Percentiles rank a stretch among this genome's conserved stretches.
Conservation (phyloP, 192 early-diverging fungal genomes). For the Rhizoclosmatium sp. region DNA sequence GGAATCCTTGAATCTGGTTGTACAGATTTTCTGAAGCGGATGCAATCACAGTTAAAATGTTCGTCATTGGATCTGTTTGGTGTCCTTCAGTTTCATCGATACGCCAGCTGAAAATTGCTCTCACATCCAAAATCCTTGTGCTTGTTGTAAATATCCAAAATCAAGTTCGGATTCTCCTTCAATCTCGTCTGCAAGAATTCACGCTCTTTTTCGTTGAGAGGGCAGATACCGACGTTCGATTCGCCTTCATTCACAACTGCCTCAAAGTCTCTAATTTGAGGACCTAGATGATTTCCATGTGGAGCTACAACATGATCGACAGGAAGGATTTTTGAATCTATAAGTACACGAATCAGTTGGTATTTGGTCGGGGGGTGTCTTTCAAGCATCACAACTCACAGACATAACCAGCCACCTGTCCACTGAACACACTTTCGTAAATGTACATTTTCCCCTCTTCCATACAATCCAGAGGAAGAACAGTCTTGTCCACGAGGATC, state of each 20-base stretch:
- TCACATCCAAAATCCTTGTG: slow-evolving; percentile 36
- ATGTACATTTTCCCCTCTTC: slow-evolving; percentile 43
- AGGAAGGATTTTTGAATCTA: slow-evolving; percentile 17
- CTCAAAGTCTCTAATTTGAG: slow-evolving; percentile 39
- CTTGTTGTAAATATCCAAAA: slow-evolving; percentile 38
- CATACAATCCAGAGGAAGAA: slow-evolving; percentile 39
- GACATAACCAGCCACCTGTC: neutral
- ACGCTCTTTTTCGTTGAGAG: slow-evolving; percentile 8
- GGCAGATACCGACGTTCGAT: slow-evolving; percentile 39
- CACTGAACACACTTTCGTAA: neutral
- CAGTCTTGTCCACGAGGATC: slow-evolving; percentile 43
- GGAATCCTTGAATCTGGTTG: slow-evolving; percentile 13
- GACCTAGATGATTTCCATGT: slow-evolving; percentile 34
- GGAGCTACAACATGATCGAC: neutral
- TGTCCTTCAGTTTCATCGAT: neutral
- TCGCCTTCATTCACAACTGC: slow-evolving; percentile 33
- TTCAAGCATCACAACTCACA: slow-evolving; percentile 18
- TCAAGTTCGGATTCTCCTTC: neutral
- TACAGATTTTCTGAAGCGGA: slow-evolving; percentile 38
- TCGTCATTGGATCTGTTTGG: slow-evolving; percentile 28
- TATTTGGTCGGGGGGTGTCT: too few species aligned
- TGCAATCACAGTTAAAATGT: slow-evolving; percentile 42
- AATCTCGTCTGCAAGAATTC: slow-evolving; percentile 9
- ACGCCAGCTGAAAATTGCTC: neutral
- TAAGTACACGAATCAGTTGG: neutral